Base-by-base conservation (phyloP, 768 basidiomycete species). In the Dendrothele bispora region DNA sequence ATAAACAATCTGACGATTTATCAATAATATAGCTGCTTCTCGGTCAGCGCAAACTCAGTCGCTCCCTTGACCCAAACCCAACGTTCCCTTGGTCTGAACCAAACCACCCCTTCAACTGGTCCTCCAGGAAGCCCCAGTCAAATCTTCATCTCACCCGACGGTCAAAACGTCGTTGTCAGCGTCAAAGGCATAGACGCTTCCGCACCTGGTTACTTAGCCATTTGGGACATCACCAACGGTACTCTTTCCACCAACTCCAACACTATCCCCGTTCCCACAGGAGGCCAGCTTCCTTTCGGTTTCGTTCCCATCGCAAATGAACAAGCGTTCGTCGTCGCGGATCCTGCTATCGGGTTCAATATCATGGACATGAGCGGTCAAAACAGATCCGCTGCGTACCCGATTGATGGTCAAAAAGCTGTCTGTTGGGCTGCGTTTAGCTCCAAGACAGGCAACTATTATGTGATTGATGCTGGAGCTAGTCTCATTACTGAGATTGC, bases 61-160 rank as follows among this genome's bases (percentile, higher is more conserved):
- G 6, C 22, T 8, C 21, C 77, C 77, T 18, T 64, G 76, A 41
- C 64, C 27, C 70, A 72, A 62, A 71, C 73, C 5, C 60, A 67
- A 7, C 74, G 78, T 38, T 60, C 70, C n/a, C 63, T 77, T 28
- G 58, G 59, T 26, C 59, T 79, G 48, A 75, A 75, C 55, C 78
- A 78, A 57, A 77, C 77, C 7, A 75, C 76, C 12, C 75, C 75
- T 35, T 69, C 78, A 0, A 73, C 62, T 14, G 78, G 78, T 11
- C 77, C 77, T 11, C 64, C 73, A 1, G 72, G 72, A 38, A 67
- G 65, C 21, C 62, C 68, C 41, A 71, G 68, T 57, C 72, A 79
- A 48, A 54, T 79, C 51, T 52, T 77, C 32, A 79, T 79, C 65
- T 65, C 60, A 18, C 70, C 73, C 52, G 74, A 77, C 49, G 67